Evolutionary conservation across 495 filamentous ascomycete species (phyloP), one percentile per base, ranked within the genome.

Genomic region (Apodospora peruviana): DNA sequence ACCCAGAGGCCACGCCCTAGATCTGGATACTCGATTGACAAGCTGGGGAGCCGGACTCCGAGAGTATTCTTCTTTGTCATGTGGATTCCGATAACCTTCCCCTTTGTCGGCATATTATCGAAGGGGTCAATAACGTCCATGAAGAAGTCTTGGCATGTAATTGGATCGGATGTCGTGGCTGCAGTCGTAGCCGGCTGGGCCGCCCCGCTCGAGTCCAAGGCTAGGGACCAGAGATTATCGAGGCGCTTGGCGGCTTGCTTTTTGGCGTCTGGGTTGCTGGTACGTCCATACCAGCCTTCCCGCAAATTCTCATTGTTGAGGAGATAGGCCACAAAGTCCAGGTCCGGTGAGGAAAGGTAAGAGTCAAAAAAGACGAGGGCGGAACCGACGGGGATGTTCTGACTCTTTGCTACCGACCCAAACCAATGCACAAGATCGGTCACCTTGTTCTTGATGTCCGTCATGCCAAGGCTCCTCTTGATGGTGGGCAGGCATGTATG

Each of bases 21-120:
- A 43, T 43, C 21, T 16, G 22, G 40, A 43, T 43, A 43, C 17
- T 43, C 8, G 8, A 11, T 12, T 27, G 22, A 43, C 16, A 43
- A 16, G 24, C 40, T 43, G 11, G 40, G 40, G 22, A 43, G 40
- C 24, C 40, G 40, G 40, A 43, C 40, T 43, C 40, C 22, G 16
- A 43, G 22, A 12, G 40, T 43, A 43, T 27, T 43, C 40, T 43
- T 43, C 40, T 43, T 43, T 23, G 40, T 43, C 16, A 43, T 43
- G 16, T 43, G 16, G 40, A 25, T 9, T 27, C 40, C 40, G 40
- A 43, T 27, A 16, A 43, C 40, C 40, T 43, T 43, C 19, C 19
- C 40, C 23, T 27, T 25, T 5, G 40, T 43, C 21, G 40, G 40
- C 22, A 43, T 43, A 43, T 43, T 43, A 43, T 43, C 22, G 16